A percentile compares a stretch with the other conserved stretches of the same genome.
Conservation (phyloP, 441 rosid genomes). For the Populus tomentosa region DNA sequence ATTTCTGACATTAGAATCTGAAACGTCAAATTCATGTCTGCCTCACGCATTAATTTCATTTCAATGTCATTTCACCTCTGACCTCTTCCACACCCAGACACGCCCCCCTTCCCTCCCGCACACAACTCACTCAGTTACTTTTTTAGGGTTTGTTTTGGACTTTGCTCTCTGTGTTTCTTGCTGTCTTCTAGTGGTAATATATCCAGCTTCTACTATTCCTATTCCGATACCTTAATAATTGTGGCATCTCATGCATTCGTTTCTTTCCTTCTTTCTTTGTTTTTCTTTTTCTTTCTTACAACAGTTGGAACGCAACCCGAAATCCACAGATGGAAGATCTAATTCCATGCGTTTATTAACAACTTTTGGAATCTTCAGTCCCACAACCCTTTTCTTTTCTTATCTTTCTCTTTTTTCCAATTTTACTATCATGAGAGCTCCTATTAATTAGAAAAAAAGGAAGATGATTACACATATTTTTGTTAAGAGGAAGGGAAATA, state of each 20-base stretch:
- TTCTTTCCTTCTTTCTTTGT: neutral
- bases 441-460: no score
- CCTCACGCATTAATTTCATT: conserved; percentile 26
- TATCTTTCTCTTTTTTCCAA: neutral
- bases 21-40: conserved; percentile 52
- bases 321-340: neutral
- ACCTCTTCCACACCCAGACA: neutral
- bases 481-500: no score
- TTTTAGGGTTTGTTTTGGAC: conserved; percentile 12
- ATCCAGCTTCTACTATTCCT: neutral
- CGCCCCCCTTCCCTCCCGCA: conserved; percentile 4
- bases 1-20: conserved; percentile 59
- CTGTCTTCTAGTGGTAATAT: neutral
- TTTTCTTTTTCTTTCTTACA: no score
- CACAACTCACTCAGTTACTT: neutral
- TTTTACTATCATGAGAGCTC: neutral
- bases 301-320: no score
- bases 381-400: no score
- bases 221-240: neutral
- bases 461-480: neutral
- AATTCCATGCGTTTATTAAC: neutral
- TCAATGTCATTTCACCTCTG: conserved; percentile 32
- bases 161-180: neutral
- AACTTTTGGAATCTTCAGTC: no score
- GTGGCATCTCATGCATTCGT: neutral